phyloP scores from a whole-genome alignment of 352 stramenopile species.

The Phytophthora sp. region DNA sequence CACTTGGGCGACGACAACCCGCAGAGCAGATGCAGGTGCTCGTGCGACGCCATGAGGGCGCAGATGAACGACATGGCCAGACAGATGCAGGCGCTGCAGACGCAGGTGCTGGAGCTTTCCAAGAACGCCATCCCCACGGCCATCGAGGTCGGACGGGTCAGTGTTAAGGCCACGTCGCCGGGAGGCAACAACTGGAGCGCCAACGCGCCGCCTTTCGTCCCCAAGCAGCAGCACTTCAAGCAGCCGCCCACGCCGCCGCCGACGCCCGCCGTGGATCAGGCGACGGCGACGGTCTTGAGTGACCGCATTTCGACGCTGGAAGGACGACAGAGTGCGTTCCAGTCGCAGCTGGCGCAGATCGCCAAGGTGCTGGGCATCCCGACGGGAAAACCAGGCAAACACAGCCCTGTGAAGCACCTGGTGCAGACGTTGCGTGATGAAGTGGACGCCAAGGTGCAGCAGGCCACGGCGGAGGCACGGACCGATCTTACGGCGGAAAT shows the following conservation, averaged over 20 bases:
- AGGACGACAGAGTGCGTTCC: slow-evolving; percentile 80
- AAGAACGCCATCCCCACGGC: slow-evolving; percentile 23
- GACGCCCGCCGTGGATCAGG: slow-evolving; percentile 11
- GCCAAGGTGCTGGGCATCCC: slow-evolving; percentile 72
- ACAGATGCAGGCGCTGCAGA: slow-evolving; percentile 55
- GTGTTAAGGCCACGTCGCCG: not conserved
- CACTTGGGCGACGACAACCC: slow-evolving; percentile 19
- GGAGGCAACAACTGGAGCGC: slow-evolving; percentile 28
- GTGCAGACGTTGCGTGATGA: slow-evolving; percentile 78
- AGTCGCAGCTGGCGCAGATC: slow-evolving; percentile 85
- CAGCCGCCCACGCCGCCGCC: slow-evolving; percentile 7
- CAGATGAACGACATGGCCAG: slow-evolving; percentile 62
- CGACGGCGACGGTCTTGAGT: slow-evolving; percentile 50
- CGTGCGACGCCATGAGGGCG: slow-evolving; percentile 47
- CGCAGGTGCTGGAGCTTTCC: slow-evolving; percentile 43
- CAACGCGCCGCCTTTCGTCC: slow-evolving; percentile 32
- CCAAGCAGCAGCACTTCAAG: slow-evolving; percentile 33
- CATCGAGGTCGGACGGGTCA: slow-evolving; percentile 15
- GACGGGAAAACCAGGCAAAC: slow-evolving; percentile 70
- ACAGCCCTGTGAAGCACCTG: slow-evolving; percentile 71
- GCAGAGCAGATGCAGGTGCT: slow-evolving; percentile 27
- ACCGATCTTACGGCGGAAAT: slow-evolving; percentile 18
- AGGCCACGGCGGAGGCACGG: slow-evolving; percentile 8
- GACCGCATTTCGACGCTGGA: slow-evolving; percentile 85
- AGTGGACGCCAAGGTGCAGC: slow-evolving; percentile 43